phyloP scores from a whole-genome alignment of 202 grass and related monocot genomes.

The Dendrocalamus latiflorus region DNA sequence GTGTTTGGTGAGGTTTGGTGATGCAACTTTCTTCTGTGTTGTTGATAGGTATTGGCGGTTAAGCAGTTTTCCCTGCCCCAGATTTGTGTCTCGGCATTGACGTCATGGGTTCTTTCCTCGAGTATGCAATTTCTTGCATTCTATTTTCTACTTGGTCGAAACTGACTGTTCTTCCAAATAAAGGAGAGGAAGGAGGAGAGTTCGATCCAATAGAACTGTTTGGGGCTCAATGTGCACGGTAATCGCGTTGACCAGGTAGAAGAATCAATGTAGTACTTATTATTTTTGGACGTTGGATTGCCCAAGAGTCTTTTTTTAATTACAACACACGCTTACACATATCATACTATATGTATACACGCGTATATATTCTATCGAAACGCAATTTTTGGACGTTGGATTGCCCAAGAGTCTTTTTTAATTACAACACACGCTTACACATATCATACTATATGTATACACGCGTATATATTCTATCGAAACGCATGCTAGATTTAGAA shows the following conservation, averaged over 20 bases:
- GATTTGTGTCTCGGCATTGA: not conserved
- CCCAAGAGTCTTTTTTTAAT: not conserved
- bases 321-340: too few relatives aligned
- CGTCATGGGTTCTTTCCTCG: not conserved
- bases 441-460: too few relatives aligned
- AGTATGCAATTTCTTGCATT: not conserved
- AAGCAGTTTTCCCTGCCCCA: conserved; percentile 1
- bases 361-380: rapidly evolving
- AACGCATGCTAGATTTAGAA: too few relatives aligned
- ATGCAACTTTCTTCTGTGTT: not conserved
- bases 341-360: too few relatives aligned
- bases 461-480: rapidly evolving
- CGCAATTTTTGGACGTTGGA: too few relatives aligned
- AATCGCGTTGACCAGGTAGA: not conserved
- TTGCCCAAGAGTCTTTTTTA: too few relatives aligned
- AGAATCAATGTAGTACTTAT: not conserved
- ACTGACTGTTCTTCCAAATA: not conserved
- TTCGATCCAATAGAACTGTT: not conserved
- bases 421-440: too few relatives aligned
- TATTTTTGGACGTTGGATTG: not conserved
- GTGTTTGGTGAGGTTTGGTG: conserved; percentile 37
- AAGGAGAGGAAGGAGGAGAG: too few relatives aligned
- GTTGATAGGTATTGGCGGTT: conserved; percentile 21
- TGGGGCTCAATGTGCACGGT: not conserved
- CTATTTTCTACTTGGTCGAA: not conserved